Conservation (phyloP, 208 protist genomes). For the Leishmania tropica region DNA sequence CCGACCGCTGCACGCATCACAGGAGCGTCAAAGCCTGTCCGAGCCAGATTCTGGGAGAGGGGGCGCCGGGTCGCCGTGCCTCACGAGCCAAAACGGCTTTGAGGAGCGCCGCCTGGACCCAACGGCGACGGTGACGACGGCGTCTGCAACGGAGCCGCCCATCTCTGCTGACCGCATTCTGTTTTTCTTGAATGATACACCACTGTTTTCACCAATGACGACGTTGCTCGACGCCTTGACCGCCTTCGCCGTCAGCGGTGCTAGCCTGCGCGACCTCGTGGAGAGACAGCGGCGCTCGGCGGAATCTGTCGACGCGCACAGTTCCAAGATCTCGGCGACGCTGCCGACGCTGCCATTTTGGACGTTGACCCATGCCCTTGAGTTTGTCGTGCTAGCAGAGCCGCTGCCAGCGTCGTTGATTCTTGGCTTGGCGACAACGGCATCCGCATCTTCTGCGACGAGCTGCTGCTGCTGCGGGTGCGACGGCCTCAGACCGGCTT, state of each 20-base stretch:
- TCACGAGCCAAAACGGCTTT: slow-evolving; percentile 14
- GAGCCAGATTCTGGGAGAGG: not conserved
- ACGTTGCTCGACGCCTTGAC: slow-evolving; percentile 45
- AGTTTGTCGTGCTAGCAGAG: slow-evolving; percentile 50
- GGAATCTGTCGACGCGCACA: slow-evolving; percentile 22
- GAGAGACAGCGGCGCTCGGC: slow-evolving; percentile 6
- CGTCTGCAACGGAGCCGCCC: not conserved
- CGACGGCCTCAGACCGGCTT: slow-evolving; percentile 13
- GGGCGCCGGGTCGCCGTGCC: not conserved
- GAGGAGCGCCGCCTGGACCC: slow-evolving; percentile 1
- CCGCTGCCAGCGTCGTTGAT: slow-evolving; percentile 32
- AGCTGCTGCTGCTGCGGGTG: slow-evolving; percentile 25
- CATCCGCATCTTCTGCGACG: not conserved
- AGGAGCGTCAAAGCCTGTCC: slow-evolving; percentile 1
- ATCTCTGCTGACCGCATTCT: slow-evolving; percentile 34
- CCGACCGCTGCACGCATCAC: slow-evolving; percentile 7
- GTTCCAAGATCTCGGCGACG: slow-evolving; percentile 9
- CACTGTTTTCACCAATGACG: slow-evolving; percentile 41
- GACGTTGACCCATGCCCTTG: slow-evolving; percentile 44
- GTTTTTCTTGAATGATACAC: slow-evolving; percentile 42
- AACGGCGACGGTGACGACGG: not conserved
- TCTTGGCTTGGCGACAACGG: not conserved
- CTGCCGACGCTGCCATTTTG: slow-evolving; percentile 48
- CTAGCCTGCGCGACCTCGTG: slow-evolving; percentile 33
- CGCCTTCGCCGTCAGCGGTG: slow-evolving; percentile 27